Evolutionary conservation across 208 protist genomes (phyloP).

Genomic region (Herpetomonas samuelpessoai): DNA sequence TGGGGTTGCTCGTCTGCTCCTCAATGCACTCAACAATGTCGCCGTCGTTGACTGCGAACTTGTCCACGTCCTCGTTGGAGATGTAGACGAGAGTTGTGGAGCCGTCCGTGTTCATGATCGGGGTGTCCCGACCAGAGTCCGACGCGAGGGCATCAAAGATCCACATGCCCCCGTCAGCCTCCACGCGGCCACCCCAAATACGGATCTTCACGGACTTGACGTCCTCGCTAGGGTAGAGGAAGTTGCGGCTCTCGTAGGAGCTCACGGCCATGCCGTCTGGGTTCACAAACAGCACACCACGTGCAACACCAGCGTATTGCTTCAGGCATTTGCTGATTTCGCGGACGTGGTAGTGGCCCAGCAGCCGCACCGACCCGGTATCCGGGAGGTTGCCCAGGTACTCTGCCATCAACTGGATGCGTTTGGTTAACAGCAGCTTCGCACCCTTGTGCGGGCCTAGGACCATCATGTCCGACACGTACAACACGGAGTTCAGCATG

Average conservation of each 20-base stretch:
- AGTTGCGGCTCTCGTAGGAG: constrained; percentile 75
- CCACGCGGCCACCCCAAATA: constrained; percentile 57
- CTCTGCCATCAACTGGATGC: constrained; percentile 53
- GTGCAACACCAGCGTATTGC: constrained; percentile 37
- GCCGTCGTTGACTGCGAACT: constrained; percentile 77
- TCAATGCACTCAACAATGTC: constrained; percentile 83
- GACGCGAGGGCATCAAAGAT: constrained; percentile 66
- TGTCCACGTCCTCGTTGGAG: constrained; percentile 44
- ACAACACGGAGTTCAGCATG: constrained; percentile 54
- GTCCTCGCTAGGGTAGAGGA: constrained; percentile 51
- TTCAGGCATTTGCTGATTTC: constrained; percentile 52
- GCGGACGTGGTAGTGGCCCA: constrained; percentile 67
- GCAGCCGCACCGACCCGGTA: constrained; percentile 35
- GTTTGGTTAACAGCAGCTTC: constrained; percentile 55
- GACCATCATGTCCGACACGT: constrained; percentile 81
- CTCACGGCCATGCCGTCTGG: constrained; percentile 67
- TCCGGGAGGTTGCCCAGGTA: constrained; percentile 45
- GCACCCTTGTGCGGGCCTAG: constrained; percentile 44
- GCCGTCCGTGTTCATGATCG: constrained; percentile 21
- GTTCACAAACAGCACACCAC: constrained; percentile 77
- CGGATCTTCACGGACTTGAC: constrained; percentile 74
- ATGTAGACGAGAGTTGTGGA: constrained; percentile 43
- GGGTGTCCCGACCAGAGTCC: constrained; percentile 48
- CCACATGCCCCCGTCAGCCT: constrained; percentile 36
- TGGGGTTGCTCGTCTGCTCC: constrained; percentile 7